Conservation (phyloP, 768 basidiomycete species). For the Mycena belliarum region DNA sequence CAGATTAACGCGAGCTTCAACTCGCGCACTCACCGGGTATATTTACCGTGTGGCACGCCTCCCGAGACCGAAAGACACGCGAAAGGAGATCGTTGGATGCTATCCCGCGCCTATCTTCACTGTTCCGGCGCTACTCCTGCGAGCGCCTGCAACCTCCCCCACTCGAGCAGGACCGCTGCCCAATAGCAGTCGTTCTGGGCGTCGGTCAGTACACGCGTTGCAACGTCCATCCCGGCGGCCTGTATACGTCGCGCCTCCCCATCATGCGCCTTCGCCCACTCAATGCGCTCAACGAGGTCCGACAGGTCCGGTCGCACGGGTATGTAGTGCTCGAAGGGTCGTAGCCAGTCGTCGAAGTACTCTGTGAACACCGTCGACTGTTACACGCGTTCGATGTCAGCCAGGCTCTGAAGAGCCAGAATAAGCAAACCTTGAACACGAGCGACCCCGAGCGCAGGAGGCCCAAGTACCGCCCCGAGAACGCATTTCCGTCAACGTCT, state of each 20-base stretch:
- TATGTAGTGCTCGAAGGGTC: slow-evolving; percentile 20
- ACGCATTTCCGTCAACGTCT: slow-evolving; percentile 19
- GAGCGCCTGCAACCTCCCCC: slow-evolving; percentile 12
- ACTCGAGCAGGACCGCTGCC: slow-evolving; percentile 15
- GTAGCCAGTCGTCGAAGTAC: slow-evolving; percentile 19
- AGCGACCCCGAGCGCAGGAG: slow-evolving; percentile 12
- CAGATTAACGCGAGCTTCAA: too few relatives aligned
- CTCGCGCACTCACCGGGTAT: too few relatives aligned
- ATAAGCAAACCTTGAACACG: slow-evolving; percentile 15
- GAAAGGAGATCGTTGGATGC: too few relatives aligned
- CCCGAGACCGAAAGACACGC: too few relatives aligned
- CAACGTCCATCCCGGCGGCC: slow-evolving; percentile 13
- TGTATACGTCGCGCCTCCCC: slow-evolving; percentile 15
- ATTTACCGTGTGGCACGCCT: too few relatives aligned
- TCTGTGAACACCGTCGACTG: slow-evolving; percentile 19
- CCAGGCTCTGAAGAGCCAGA: too few relatives aligned
- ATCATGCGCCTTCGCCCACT: slow-evolving; percentile 16
- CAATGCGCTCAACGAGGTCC: slow-evolving; percentile 16
- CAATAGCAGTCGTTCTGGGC: slow-evolving; percentile 21
- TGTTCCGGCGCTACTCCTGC: background rate
- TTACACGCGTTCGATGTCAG: too few relatives aligned
- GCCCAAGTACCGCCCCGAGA: slow-evolving; percentile 15
- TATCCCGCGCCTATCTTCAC: too few relatives aligned
- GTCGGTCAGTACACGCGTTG: slow-evolving; percentile 17
- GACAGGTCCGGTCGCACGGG: slow-evolving; percentile 18